Evolutionary conservation across 2,329 filamentous ascomycete species (phyloP).

Genomic region (Mariannaea sp.): DNA sequence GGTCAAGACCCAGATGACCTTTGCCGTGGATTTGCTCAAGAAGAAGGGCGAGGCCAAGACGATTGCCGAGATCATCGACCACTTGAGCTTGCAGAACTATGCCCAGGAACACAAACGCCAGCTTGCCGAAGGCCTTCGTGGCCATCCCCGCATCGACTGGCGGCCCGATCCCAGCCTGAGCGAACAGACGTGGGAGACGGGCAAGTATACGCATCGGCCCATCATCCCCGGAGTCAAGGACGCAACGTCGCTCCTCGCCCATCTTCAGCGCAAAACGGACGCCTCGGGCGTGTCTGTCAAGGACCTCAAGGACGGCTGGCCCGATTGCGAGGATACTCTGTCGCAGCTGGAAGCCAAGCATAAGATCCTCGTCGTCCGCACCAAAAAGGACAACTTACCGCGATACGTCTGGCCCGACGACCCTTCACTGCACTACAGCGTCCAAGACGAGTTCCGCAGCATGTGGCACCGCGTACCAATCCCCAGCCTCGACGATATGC

Average conservation of each 20-base stretch:
- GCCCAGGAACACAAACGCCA: slow-evolving; percentile 65
- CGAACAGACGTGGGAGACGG: slow-evolving; percentile 68
- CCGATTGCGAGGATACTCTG: slow-evolving; percentile 78
- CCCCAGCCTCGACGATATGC: slow-evolving; percentile 76
- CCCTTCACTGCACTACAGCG: slow-evolving; percentile 71
- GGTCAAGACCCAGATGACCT: slow-evolving; percentile 85
- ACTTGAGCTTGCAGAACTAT: slow-evolving; percentile 72
- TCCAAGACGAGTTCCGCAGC: slow-evolving; percentile 81
- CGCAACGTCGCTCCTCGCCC: slow-evolving; percentile 75
- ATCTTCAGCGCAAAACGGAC: slow-evolving; percentile 80
- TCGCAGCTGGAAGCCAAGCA: slow-evolving; percentile 77
- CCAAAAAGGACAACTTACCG: slow-evolving; percentile 89
- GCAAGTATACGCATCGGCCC: slow-evolving; percentile 83
- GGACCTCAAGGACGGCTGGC: slow-evolving; percentile 96
- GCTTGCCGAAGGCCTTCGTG: slow-evolving; percentile 70
- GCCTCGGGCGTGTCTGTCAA: slow-evolving; percentile 82
- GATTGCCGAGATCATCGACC: slow-evolving; percentile 78
- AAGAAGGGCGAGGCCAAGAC: slow-evolving; percentile 70
- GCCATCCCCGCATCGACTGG: slow-evolving; percentile 64
- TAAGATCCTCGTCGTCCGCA: slow-evolving; percentile 82
- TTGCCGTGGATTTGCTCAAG: slow-evolving; percentile 82
- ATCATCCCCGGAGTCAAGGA: slow-evolving; percentile 79
- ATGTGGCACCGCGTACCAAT: slow-evolving; percentile 84
- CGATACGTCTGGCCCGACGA: slow-evolving; percentile 91
- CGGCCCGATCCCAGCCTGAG: slow-evolving; percentile 62